Percentiles rank a stretch among this genome's conserved stretches.
phyloP scores from a whole-genome alignment of 1,139 yeast species.

The Blastobotrys persicus region DNA sequence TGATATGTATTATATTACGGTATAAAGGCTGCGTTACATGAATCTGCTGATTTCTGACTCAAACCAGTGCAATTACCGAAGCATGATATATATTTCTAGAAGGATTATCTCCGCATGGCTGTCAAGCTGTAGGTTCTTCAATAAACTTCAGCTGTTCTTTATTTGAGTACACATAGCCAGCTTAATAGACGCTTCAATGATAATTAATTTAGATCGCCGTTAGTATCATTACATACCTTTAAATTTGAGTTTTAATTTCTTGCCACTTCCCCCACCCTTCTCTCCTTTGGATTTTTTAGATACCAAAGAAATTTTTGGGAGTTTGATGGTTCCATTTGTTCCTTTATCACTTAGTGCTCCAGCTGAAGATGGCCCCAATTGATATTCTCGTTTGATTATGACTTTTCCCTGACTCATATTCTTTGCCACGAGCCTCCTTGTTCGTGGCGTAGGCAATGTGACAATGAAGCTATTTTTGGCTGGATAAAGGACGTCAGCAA shows the following conservation, averaged over 20 bases:
- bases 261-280: neutral
- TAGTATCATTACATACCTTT: neutral
- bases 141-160: too few species aligned
- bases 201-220: neutral
- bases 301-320: conserved; percentile 1
- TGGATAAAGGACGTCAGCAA: conserved; percentile 63
- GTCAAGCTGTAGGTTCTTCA: too few species aligned
- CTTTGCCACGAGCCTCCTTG: conserved; percentile 62
- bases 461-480: conserved; percentile 63
- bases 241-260: conserved; percentile 4
- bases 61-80: too few species aligned
- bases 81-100: too few species aligned
- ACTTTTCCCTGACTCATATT: conserved; percentile 49
- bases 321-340: neutral
- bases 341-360: neutral
- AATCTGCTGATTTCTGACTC: too few species aligned
- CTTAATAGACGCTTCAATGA: too few species aligned
- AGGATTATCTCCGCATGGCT: too few species aligned
- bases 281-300: neutral
- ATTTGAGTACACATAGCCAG: too few species aligned
- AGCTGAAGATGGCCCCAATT: conserved; percentile 9
- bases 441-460: conserved; percentile 62
- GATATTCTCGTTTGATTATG: conserved; percentile 28
- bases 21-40: too few species aligned
- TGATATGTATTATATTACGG: conserved; percentile 1